Base-by-base conservation (phyloP, 805 yeast species). In the Metschnikowia lochheadii region DNA sequence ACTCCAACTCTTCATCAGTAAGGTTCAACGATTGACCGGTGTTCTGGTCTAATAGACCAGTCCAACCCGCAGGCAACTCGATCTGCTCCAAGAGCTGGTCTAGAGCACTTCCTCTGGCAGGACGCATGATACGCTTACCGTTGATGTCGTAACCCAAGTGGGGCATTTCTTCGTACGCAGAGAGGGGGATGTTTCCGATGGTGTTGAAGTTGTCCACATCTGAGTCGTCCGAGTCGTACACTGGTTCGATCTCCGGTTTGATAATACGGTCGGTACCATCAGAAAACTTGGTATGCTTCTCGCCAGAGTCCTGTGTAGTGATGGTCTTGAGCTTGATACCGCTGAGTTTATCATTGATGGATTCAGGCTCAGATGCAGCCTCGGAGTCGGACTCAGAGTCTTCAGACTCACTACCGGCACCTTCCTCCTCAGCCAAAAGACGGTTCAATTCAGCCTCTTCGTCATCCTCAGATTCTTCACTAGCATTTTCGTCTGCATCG, bases 61-160 rank as follows among this genome's bases (percentile, higher is more conserved):
- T 94, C 98, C 98, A 94, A 23, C 99, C 99, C 69, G 89, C 95
- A 13, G 99, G 99, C 56, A 94, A 76, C 54, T 94, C 99, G 53
- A 94, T 94, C 31, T 84, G 77, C 63, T 92, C 99, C 56, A 94
- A 73, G 55, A 94, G 78, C 62, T 85, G 87, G 63, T 94, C 98
- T 57, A 94, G 78, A 1, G 98, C 99, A 51, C 95, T 83, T 13
- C 97, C 96, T 62, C 89, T 86, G 8, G 98, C 99, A 11, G 99
- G 99, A 68, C 99, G 83, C 98, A 94, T 92, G 64, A 94, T 91
- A 64, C 99, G 82, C 66, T 91, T 92, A 63, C 99, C 99, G 66
- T 94, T 94, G 62, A 94, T 91, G 66, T 89, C 92, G 68, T 94
- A 94, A 51, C 99, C 98, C 53, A 94, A 83, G 65, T 94, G 99